Percentiles rank a stretch among this genome's conserved stretches.
Conservation (phyloP, 163 green algal genomes). For the Smithsoniella earleae region DNA sequence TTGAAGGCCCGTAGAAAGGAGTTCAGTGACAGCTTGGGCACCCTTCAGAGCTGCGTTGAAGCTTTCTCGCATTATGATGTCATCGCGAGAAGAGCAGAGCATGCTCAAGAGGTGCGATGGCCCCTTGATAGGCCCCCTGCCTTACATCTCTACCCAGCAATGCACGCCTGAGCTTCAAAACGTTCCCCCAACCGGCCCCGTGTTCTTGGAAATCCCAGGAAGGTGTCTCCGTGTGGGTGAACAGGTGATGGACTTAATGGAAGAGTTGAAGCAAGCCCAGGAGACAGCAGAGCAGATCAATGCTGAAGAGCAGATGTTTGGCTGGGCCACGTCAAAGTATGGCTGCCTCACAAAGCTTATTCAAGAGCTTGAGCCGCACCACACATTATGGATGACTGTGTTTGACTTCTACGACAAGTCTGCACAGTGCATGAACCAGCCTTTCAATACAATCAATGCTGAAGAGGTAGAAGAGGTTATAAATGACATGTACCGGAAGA, state of each 20-base stretch:
- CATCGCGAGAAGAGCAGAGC: constrained; percentile 40
- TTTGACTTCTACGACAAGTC: constrained; percentile 63
- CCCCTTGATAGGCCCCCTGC: too few species aligned
- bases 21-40: constrained; percentile 20
- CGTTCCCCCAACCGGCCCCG: too few species aligned
- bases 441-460: constrained; percentile 62
- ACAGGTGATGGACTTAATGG: constrained; percentile 42
- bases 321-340: constrained; percentile 61
- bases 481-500: constrained; percentile 40
- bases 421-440: constrained; percentile 59
- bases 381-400: constrained; percentile 59
- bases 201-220: too few species aligned
- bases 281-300: constrained; percentile 63
- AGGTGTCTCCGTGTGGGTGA: too few species aligned
- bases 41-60: not conserved
- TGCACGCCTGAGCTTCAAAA: too few species aligned
- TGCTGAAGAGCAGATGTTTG: constrained; percentile 66
- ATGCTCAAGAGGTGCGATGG: constrained; percentile 16
- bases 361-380: constrained; percentile 56
- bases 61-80: constrained; percentile 30
- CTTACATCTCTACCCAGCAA: too few species aligned
- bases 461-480: constrained; percentile 54
- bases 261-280: constrained; percentile 47
- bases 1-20: constrained; percentile 56
- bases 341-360: constrained; percentile 47